Evolutionary conservation across 495 filamentous ascomycete genomes (phyloP).

Genomic region (Talaromyces stipitatus): DNA sequence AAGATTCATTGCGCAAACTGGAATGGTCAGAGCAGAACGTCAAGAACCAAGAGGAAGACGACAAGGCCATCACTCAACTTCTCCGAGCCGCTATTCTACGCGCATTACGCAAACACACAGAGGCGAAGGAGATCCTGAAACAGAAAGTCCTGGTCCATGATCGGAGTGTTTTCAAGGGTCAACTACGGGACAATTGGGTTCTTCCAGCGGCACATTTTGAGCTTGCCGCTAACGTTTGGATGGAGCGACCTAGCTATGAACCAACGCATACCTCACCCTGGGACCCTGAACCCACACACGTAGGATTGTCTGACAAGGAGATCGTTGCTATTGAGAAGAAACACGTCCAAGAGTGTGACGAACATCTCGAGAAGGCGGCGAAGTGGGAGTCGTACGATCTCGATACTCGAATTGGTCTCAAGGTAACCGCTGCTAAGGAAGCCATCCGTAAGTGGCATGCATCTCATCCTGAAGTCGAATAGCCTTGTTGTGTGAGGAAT

Average conservation of each 20-base stretch:
- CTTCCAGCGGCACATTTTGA: conserved; percentile 80
- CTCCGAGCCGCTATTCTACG: conserved; percentile 62
- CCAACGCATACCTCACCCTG: conserved; percentile 19
- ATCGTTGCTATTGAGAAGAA: conserved; percentile 27
- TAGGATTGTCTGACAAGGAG: conserved; percentile 8
- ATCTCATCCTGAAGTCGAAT: conserved; percentile 16
- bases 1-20: conserved; percentile 53
- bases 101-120: conserved; percentile 47
- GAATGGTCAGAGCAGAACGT: conserved; percentile 57
- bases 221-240: conserved; percentile 77
- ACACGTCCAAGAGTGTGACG: conserved; percentile 57
- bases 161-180: conserved; percentile 61
- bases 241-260: conserved; percentile 41
- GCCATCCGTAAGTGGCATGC: conserved; percentile 63
- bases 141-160: conserved; percentile 56
- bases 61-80: conserved; percentile 60
- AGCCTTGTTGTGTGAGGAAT: not conserved
- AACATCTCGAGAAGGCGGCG: conserved; percentile 68
- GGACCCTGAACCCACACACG: conserved; percentile 10
- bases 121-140: conserved; percentile 58
- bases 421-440: conserved; percentile 71
- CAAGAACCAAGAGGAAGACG: conserved; percentile 60
- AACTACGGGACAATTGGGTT: conserved; percentile 73
- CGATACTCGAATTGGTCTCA: conserved; percentile 78
- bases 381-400: conserved; percentile 81